Conservation (phyloP, 495 filamentous ascomycete species). For the Lichenothelia convexa region DNA sequence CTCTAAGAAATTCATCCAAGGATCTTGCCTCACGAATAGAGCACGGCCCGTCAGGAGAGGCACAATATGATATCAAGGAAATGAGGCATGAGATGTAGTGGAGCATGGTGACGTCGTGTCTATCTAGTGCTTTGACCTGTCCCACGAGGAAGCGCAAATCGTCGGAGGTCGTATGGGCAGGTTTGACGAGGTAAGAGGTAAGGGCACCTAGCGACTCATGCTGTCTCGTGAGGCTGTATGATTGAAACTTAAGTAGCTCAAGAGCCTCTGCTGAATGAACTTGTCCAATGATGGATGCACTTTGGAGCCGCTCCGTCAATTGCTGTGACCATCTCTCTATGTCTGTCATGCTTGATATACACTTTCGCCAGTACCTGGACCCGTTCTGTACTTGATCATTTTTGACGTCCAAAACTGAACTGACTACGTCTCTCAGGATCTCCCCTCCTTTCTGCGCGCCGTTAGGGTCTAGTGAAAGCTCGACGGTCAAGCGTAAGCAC, state of each 20-base stretch:
- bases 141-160: conserved; percentile 56
- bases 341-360: conserved; percentile 49
- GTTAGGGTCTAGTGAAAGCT: conserved; percentile 43
- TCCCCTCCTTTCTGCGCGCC: conserved; percentile 24
- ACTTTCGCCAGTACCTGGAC: conserved; percentile 41
- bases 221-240: conserved; percentile 55
- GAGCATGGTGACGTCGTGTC: conserved; percentile 49
- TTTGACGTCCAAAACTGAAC: conserved; percentile 26
- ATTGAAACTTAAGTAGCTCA: conserved; percentile 58
- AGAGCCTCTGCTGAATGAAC: conserved; percentile 34
- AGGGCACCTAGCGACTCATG: conserved; percentile 75
- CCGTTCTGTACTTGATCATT: conserved; percentile 5
- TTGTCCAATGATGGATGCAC: conserved; percentile 48
- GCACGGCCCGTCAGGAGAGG: conserved; percentile 46
- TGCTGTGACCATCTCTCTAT: conserved; percentile 55
- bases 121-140: conserved; percentile 46
- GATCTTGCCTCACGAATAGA: conserved; percentile 44
- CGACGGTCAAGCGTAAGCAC: conserved; percentile 58
- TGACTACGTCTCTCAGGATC: conserved; percentile 25
- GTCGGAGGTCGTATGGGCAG: conserved; percentile 41
- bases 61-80: conserved; percentile 53
- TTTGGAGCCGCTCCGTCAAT: conserved; percentile 52
- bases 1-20: conserved; percentile 47
- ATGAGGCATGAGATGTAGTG: conserved; percentile 66
- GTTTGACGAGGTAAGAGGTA: conserved; percentile 57